Percentiles rank a stretch among this genome's conserved stretches.
Evolutionary conservation across 1,284 basidiomycete species (phyloP).

Genomic region (Exobasidium cylindrosporum): DNA sequence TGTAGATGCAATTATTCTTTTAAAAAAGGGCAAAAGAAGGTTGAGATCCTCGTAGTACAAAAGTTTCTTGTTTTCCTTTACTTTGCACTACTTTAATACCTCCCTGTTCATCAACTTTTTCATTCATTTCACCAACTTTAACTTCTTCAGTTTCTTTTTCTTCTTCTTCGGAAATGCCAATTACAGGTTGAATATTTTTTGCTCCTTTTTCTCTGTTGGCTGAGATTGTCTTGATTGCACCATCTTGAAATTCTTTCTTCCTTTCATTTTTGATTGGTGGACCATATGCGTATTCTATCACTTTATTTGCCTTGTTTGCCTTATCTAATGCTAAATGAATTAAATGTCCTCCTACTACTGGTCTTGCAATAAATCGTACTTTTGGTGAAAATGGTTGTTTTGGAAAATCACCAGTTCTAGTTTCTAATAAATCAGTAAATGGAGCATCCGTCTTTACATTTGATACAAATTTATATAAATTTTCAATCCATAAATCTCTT

Average conservation of each 20-base stretch:
- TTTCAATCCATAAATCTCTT: conserved; percentile 48
- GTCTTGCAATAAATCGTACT: conserved; percentile 53
- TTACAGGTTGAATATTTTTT: background rate
- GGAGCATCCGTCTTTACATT: conserved; percentile 52
- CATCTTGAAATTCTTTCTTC: background rate
- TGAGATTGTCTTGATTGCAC: background rate
- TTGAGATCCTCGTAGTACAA: background rate
- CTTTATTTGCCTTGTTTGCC: conserved; percentile 46
- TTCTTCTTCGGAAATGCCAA: background rate
- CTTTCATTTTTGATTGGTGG: conserved; percentile 16
- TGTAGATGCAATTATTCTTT: too few species aligned
- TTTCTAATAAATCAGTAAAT: conserved; percentile 52
- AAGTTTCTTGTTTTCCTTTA: background rate
- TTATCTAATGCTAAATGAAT: conserved; percentile 51
- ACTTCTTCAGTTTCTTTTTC: background rate
- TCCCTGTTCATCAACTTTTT: background rate
- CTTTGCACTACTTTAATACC: background rate
- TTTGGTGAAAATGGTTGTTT: conserved; percentile 38
- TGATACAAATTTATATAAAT: conserved; percentile 45
- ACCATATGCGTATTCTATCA: conserved; percentile 17
- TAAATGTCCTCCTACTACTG: conserved; percentile 55
- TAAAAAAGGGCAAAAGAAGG: background rate
- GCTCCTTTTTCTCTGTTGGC: background rate
- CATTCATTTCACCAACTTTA: background rate
- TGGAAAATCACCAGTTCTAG: conserved; percentile 40